Evolutionary conservation across 257 asterid species (phyloP).

Genomic region (Avicennia marina): DNA sequence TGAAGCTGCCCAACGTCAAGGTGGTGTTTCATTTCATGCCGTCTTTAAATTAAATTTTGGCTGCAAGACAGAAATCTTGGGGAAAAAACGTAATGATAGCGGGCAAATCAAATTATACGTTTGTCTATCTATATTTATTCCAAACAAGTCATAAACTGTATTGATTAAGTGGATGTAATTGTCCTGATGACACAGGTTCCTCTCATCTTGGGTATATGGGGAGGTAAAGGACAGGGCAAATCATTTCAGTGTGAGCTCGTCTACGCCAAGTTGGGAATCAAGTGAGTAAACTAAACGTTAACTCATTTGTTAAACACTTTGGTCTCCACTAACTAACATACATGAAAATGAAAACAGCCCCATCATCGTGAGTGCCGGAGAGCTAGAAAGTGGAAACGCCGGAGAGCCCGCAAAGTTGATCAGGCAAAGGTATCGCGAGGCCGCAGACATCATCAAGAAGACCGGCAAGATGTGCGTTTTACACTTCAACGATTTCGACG

Average conservation of each 20-base stretch:
- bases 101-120: no score
- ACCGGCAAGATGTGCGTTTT: slow-evolving; percentile 87
- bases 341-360: slow-evolving; percentile 40
- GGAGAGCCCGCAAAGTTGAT: slow-evolving; percentile 72
- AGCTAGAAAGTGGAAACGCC: slow-evolving; percentile 66
- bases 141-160: no score
- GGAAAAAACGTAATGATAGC: no score
- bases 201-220: slow-evolving; percentile 85
- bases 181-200: no score
- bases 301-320: neutral
- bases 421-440: slow-evolving; percentile 74
- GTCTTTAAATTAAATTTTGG: no score
- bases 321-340: neutral
- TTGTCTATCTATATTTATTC: no score
- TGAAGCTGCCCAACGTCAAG: slow-evolving; percentile 78
- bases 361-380: slow-evolving; percentile 91
- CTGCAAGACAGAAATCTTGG: no score
- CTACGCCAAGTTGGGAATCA: slow-evolving; percentile 78
- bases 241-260: slow-evolving; percentile 94
- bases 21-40: slow-evolving; percentile 22
- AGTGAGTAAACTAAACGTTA: slow-evolving; percentile 32
- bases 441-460: slow-evolving; percentile 70
- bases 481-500: slow-evolving; percentile 86
- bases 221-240: slow-evolving; percentile 96
- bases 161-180: no score